A percentile compares a stretch with the other conserved stretches of the same genome.
Evolutionary conservation across 495 filamentous ascomycete species (phyloP).

Genomic region (Podospora didyma): DNA sequence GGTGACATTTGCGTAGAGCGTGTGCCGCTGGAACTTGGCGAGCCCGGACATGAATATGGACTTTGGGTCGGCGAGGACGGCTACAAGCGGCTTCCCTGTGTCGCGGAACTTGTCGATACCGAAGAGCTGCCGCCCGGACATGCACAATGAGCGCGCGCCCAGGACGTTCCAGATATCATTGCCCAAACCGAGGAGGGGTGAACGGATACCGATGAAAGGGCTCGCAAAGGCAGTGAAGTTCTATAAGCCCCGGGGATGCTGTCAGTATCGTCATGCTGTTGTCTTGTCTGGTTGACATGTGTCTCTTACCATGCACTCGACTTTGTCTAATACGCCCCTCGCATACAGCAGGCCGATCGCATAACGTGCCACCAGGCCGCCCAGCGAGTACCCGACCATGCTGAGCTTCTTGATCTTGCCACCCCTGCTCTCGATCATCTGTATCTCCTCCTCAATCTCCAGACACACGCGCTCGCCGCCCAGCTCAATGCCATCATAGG

Average conservation of each 20-base stretch:
- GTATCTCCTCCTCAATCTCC: conserved; percentile 82
- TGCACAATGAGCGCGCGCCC: conserved; percentile 70
- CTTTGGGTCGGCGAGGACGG: conserved; percentile 75
- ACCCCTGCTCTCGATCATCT: conserved; percentile 59
- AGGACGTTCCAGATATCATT: conserved; percentile 75
- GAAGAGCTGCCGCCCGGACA: conserved; percentile 84
- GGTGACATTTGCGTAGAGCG: conserved; percentile 76
- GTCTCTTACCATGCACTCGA: conserved; percentile 66
- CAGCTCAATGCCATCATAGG: conserved; percentile 91
- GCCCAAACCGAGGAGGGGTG: conserved; percentile 63
- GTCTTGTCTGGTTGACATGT: not conserved
- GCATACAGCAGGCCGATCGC: conserved; percentile 79
- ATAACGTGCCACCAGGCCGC: conserved; percentile 84
- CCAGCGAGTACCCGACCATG: conserved; percentile 84
- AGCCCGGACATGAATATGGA: conserved; percentile 85
- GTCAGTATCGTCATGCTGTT: not conserved
- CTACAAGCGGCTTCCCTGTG: conserved; percentile 72
- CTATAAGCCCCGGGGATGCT: too few species aligned
- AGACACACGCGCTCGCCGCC: conserved; percentile 83
- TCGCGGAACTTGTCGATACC: conserved; percentile 79
- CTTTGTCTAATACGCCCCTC: conserved; percentile 69
- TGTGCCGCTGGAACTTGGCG: conserved; percentile 64
- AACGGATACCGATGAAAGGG: conserved; percentile 82
- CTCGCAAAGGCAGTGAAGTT: conserved; percentile 93
- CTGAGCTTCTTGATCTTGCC: conserved; percentile 75